phyloP scores from a whole-genome alignment of 257 asterid genomes.

The Forsythia suspensa region DNA sequence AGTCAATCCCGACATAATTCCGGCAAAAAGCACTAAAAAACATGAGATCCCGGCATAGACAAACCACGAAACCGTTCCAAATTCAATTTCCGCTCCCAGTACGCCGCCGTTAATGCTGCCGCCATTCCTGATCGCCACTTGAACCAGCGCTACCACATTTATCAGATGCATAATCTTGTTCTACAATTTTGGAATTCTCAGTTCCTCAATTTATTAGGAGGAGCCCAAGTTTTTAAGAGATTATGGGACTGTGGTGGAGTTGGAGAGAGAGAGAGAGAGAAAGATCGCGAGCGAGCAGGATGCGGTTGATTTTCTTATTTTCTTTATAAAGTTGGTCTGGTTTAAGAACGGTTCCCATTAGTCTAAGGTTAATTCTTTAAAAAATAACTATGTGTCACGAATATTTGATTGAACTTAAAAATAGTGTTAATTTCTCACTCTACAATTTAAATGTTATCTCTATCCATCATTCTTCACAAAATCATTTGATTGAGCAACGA shows the following conservation, averaged over 20 bases:
- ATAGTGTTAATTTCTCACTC: no score
- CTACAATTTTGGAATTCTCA: background rate
- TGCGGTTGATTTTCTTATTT: background rate
- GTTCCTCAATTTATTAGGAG: background rate
- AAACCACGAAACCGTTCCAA: slow-evolving; percentile 77
- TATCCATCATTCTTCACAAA: no score
- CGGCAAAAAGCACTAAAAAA: slow-evolving; percentile 77
- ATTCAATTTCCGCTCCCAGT: slow-evolving; percentile 70
- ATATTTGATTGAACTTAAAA: no score
- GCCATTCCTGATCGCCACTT: slow-evolving; percentile 40
- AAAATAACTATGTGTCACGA: no score
- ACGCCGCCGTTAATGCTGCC: slow-evolving; percentile 20
- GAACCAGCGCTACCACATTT: slow-evolving; percentile 54
- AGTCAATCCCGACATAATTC: slow-evolving; percentile 92
- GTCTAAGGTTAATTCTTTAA: no score
- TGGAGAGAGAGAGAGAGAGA: background rate
- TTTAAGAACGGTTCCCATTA: no score
- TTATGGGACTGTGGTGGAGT: background rate
- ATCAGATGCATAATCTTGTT: slow-evolving; percentile 48
- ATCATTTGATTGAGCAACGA: no score
- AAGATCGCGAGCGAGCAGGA: background rate
- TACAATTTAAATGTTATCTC: no score
- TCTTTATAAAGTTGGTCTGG: background rate
- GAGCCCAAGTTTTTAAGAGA: background rate
- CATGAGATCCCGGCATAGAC: slow-evolving; percentile 80